phyloP scores from a whole-genome alignment of 148 eudicot species.

The Cornus florida region DNA sequence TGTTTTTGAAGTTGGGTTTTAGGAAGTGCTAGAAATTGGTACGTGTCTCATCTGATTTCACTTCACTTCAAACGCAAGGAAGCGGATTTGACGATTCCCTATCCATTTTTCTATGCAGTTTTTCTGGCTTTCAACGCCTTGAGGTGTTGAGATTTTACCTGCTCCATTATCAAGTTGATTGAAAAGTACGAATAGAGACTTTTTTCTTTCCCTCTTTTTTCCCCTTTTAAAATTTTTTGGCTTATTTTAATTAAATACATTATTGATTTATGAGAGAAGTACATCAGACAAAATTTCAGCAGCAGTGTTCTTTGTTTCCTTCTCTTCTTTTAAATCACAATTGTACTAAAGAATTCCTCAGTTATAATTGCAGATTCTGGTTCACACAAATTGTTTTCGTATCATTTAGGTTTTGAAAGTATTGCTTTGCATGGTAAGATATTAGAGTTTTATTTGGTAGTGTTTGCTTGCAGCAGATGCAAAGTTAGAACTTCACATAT shows the following conservation, averaged over 20 bases:
- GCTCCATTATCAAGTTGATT: neutral
- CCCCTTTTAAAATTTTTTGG: neutral
- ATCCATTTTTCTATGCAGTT: slow-evolving; percentile 3
- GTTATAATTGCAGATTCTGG: neutral
- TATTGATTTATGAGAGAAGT: neutral
- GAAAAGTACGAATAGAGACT: neutral
- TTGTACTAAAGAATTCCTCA: neutral
- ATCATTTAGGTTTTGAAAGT: no score
- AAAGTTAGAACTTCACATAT: no score
- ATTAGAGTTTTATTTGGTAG: no score
- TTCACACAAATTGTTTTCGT: no score
- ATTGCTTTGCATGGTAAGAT: no score
- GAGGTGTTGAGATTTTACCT: neutral
- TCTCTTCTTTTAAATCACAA: no score
- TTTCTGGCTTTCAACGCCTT: neutral
- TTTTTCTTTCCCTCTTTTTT: neutral
- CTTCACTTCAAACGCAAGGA: neutral
- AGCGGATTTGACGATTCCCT: neutral
- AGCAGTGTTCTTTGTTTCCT: neutral
- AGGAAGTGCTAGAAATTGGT: neutral
- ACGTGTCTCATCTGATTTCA: neutral
- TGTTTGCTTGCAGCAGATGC: no score
- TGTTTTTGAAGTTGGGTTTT: slow-evolving; percentile 11
- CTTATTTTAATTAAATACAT: neutral
- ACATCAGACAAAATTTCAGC: neutral